These are phyloP conservation scores for Naegleria lovaniensis DNA, from an alignment of 208 protist genomes.

Conservation along the genomic window DNA sequence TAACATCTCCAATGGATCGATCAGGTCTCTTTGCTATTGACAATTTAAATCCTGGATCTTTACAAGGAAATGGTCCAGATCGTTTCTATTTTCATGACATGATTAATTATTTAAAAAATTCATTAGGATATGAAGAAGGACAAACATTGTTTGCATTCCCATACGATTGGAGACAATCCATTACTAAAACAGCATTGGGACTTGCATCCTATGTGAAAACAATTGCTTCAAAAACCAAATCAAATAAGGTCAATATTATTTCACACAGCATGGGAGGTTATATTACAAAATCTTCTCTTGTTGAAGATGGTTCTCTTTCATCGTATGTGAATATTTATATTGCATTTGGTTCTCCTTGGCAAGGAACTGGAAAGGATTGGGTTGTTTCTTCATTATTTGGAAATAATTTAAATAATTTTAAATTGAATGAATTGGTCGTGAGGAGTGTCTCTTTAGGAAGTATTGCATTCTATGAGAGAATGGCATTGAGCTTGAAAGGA, in stretches of 20 bases:
- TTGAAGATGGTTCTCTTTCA: neutral
- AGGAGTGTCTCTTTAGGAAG: neutral
- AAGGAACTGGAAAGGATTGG: neutral
- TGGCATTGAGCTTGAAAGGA: neutral
- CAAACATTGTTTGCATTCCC: neutral
- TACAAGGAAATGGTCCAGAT: neutral
- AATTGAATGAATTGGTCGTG: neutral
- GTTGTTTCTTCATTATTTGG: neutral
- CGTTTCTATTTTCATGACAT: constrained; percentile 11
- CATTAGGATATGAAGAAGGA: neutral
- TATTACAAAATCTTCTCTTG: neutral
- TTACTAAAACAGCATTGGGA: neutral
- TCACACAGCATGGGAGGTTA: neutral
- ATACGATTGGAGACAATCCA: constrained; percentile 15
- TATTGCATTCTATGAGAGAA: neutral
- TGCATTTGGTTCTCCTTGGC: neutral
- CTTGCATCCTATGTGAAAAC: neutral
- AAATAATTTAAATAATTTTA: neutral
- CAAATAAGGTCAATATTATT: neutral
- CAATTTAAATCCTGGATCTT: neutral
- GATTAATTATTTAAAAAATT: constrained; percentile 18
- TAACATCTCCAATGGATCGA: neutral
- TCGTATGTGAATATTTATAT: neutral
- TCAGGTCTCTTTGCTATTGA: neutral
- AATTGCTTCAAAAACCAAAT: neutral